phyloP scores from a whole-genome alignment of 2,329 filamentous ascomycete species.

The Juglanconis oblonga region DNA sequence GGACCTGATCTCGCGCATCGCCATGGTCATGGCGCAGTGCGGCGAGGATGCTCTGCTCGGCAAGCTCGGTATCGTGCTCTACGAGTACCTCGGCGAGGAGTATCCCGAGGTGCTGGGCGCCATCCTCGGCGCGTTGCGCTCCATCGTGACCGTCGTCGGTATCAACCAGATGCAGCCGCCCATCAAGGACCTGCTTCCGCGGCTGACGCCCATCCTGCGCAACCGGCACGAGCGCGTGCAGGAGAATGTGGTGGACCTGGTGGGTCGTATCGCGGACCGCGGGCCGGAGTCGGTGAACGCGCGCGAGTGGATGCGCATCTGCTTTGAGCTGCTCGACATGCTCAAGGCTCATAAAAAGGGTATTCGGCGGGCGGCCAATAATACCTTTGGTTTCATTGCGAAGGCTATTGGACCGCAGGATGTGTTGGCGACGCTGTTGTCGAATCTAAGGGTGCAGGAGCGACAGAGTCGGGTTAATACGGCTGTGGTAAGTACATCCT shows the following conservation, averaged over 20 bases:
- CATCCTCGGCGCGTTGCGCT: conserved; percentile 89
- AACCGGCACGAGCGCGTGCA: conserved; percentile 99
- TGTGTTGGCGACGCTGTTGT: conserved; percentile 89
- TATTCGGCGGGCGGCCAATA: conserved; percentile 96
- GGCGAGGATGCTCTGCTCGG: conserved; percentile 94
- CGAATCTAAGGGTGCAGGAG: conserved; percentile 95
- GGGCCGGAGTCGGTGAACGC: conserved; percentile 96
- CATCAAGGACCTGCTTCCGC: conserved; percentile 91
- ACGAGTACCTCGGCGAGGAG: conserved; percentile 97
- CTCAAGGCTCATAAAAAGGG: conserved; percentile 99
- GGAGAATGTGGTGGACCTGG: conserved; percentile 97
- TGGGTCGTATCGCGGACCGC: conserved; percentile 95
- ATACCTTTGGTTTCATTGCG: conserved; percentile 99
- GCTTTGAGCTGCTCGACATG: conserved; percentile 98
- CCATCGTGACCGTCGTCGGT: conserved; percentile 95
- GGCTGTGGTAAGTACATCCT: conserved; percentile 55
- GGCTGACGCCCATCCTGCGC: conserved; percentile 93
- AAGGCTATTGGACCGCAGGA: conserved; percentile 98
- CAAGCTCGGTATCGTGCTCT: conserved; percentile 89
- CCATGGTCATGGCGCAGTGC: conserved; percentile 98
- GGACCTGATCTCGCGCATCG: conserved; percentile 93
- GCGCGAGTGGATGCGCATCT: conserved; percentile 99
- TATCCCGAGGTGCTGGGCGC: conserved; percentile 97
- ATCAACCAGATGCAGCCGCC: conserved; percentile 98
- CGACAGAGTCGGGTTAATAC: conserved; percentile 98